Base-by-base conservation (phyloP, 208 protist genomes). In the Histomonas meleagridis region DNA sequence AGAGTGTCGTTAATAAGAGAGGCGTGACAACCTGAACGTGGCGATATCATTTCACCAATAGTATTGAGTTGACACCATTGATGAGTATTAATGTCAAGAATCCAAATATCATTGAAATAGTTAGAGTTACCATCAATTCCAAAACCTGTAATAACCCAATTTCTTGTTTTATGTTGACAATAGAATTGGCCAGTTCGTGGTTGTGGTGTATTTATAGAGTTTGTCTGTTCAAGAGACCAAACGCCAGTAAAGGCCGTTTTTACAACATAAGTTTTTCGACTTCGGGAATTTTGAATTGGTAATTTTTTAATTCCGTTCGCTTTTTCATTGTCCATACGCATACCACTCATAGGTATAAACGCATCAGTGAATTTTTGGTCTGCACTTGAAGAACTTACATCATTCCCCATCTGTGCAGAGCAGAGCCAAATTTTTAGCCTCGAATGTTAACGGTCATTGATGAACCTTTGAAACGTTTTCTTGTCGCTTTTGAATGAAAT, bases 281-380 rank as follows among this genome's bases (percentile, higher is more conserved):
- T 51, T 86, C 40, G 43, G n/a, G n/a, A n/a, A n/a, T n/a, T n/a
- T 86, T 32, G 76, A 9, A 46, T 57, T 86, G 23, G 46, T 1
- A 46, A 12, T 12, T 14, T 40, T 21, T 38, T 5, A 38, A 32
- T 12, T 10, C 16, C 18, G 18, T 51, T 86, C 14, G 18, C 76
- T 57, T 86, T 86, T 55, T 86, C 76, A 28, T 86, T n/a, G 26
- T 86, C 55, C 76, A 86, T 86, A 32, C 76, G 23, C 14, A 46
- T 53, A 55, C 76, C 76, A 26, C 43, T 46, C 0, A 86, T n/a
- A 38, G 76, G 76, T 40, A 86, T 18, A 35, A 26, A 86, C 40
- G 38, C 38, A 18, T 86, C 76, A 28, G 40, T n/a, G n/a, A n/a
- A n/a, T n/a, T n/a, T n/a, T n/a, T n/a, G n/a, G n/a, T n/a, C n/a